Evolutionary conservation across 2,329 filamentous ascomycete genomes (phyloP).

Genomic region (Alternaria metachromatica): DNA sequence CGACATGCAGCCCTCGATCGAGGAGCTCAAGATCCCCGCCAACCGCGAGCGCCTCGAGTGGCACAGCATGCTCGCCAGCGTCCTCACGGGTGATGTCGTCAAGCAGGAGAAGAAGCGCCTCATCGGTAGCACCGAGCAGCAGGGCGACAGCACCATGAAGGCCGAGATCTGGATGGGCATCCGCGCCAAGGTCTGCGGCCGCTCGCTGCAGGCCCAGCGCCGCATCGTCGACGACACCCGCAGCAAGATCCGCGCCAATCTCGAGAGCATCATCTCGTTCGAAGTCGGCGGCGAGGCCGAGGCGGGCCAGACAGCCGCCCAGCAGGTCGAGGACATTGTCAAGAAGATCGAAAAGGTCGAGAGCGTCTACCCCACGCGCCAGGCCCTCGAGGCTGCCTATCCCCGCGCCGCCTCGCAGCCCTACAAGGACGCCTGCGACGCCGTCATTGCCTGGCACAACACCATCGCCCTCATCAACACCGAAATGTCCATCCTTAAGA

Average conservation of each 20-base stretch:
- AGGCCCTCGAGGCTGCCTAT: conserved; percentile 75
- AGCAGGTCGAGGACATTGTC: conserved; percentile 90
- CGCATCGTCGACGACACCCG: conserved; percentile 88
- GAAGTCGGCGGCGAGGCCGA: conserved; percentile 93
- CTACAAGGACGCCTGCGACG: conserved; percentile 83
- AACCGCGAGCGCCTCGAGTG: conserved; percentile 93
- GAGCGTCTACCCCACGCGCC: conserved; percentile 80
- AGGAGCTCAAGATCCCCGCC: conserved; percentile 86
- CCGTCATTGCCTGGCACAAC: conserved; percentile 95
- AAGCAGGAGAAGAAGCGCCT: conserved; percentile 97
- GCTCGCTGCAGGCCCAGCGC: conserved; percentile 82
- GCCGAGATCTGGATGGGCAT: conserved; percentile 87
- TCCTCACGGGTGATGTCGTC: conserved; percentile 94
- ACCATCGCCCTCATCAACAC: conserved; percentile 96
- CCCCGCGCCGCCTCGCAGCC: conserved; percentile 76
- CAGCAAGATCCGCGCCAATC: conserved; percentile 70
- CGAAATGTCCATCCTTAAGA: conserved; percentile 86
- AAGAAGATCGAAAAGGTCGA: conserved; percentile 90
- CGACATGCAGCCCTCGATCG: conserved; percentile 83
- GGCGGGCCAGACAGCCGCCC: conserved; percentile 82
- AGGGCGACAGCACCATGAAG: conserved; percentile 71
- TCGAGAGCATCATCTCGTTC: conserved; percentile 92
- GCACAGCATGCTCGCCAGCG: conserved; percentile 97
- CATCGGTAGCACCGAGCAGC: conserved; percentile 79
- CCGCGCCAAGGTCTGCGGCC: conserved; percentile 80